A percentile compares a stretch with the other conserved stretches of the same genome.
Conservation (phyloP, 2,329 filamentous ascomycete genomes). For the Colletotrichum abscissum region DNA sequence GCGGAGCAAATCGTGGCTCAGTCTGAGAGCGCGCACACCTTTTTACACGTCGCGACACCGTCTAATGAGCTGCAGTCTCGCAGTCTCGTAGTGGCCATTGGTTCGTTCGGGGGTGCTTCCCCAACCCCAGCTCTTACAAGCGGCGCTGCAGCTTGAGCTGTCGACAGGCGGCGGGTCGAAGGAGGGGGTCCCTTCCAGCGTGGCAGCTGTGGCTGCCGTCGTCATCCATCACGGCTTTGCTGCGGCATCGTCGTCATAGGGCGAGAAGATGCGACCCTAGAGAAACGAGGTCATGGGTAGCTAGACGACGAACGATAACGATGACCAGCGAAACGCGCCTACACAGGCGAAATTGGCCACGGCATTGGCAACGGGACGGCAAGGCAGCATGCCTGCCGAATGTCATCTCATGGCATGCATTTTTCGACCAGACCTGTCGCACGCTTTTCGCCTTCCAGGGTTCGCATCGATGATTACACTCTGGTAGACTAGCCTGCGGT, state of each 20-base stretch:
- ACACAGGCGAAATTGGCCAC: constrained; percentile 12
- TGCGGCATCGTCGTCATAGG: constrained; percentile 24
- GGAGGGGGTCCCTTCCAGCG: constrained; percentile 1
- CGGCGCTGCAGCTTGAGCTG: not conserved
- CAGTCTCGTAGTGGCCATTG: not conserved
- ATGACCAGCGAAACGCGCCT: not conserved
- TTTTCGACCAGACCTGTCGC: constrained; percentile 4
- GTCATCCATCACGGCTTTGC: constrained; percentile 18
- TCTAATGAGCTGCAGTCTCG: not conserved
- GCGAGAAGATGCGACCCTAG: not conserved
- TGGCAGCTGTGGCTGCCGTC: constrained; percentile 28
- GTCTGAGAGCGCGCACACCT: not conserved
- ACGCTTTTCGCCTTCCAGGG: constrained; percentile 2
- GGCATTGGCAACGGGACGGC: not conserved
- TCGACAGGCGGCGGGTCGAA: not conserved
- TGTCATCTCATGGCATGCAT: constrained; percentile 24
- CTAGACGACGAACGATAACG: not conserved
- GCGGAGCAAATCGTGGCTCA: constrained; percentile 27
- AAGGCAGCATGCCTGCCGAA: constrained; percentile 10
- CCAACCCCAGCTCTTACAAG: not conserved
- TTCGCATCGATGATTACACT: constrained; percentile 1
- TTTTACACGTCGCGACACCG: not conserved
- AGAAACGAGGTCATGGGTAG: constrained; percentile 9
- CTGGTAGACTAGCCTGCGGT: constrained; percentile 12
- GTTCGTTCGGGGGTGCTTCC: not conserved